Conservation (phyloP, 1,139 yeast species). For the Debaryomyces coudertii region DNA sequence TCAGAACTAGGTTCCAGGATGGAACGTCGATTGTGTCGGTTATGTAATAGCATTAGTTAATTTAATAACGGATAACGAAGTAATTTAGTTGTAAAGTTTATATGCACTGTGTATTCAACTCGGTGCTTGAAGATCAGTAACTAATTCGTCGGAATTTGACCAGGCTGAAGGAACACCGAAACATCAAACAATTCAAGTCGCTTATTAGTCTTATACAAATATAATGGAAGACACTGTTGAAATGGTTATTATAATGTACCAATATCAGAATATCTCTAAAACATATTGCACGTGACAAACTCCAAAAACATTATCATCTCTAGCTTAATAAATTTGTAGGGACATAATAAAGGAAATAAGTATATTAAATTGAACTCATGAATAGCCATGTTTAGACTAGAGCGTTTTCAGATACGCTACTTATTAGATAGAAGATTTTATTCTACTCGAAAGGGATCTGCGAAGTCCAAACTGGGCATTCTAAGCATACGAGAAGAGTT, state of each 20-base stretch:
- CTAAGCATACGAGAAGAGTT: slow-evolving; percentile 2
- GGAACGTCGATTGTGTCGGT: slow-evolving; percentile 92
- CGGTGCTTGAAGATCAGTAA: too few species aligned
- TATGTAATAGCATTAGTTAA: slow-evolving; percentile 27
- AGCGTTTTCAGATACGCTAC: not conserved
- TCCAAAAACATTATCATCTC: not conserved
- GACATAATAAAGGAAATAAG: not conserved
- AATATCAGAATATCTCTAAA: not conserved
- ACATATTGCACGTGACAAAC: not conserved
- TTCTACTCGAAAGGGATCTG: not conserved
- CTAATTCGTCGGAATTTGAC: too few species aligned
- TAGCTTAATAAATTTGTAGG: not conserved
- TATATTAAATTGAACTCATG: not conserved
- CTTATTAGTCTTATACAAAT: too few species aligned
- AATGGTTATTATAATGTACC: too few species aligned
- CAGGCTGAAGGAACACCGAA: too few species aligned
- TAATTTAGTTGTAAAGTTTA: not conserved
- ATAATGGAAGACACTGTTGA: too few species aligned
- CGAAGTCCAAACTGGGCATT: not conserved
- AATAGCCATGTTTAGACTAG: slow-evolving; percentile 1
- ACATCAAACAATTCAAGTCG: too few species aligned
- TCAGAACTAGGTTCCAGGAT: slow-evolving; percentile 91
- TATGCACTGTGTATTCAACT: too few species aligned
- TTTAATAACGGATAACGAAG: not conserved
- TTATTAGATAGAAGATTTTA: slow-evolving; percentile 1